A percentile compares a stretch with the other conserved stretches of the same genome.
phyloP scores from a whole-genome alignment of 2,329 filamentous ascomycete genomes.

The Aspergillus proliferans region DNA sequence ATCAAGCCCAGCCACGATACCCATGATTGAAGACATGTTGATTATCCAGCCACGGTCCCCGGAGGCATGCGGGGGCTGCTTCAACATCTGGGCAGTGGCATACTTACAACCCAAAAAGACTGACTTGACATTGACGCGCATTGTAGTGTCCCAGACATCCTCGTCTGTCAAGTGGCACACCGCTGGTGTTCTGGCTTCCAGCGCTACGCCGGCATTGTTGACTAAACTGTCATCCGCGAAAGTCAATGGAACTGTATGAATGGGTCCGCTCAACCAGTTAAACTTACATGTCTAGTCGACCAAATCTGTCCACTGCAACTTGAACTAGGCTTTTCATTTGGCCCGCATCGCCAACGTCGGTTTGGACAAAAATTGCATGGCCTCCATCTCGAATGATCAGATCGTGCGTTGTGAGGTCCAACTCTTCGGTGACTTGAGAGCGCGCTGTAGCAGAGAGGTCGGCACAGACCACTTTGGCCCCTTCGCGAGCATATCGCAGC shows the following conservation, averaged over 20 bases:
- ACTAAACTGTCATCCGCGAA: constrained; percentile 32
- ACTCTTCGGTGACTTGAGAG: background rate
- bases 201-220: constrained; percentile 47
- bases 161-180: constrained; percentile 45
- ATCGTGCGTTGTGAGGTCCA: constrained; percentile 29
- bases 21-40: constrained; percentile 28
- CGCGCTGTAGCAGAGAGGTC: constrained; percentile 25
- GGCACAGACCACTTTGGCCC: constrained; percentile 39
- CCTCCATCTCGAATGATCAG: constrained; percentile 31
- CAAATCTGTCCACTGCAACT: constrained; percentile 27
- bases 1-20: constrained; percentile 19
- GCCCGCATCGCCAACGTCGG: constrained; percentile 36
- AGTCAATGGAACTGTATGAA: background rate
- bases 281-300: constrained; percentile 39
- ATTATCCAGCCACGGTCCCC: constrained; percentile 34
- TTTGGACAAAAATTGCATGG: constrained; percentile 38
- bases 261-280: background rate
- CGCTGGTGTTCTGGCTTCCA: constrained; percentile 27
- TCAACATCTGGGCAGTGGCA: constrained; percentile 34
- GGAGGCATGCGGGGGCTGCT: constrained; percentile 26
- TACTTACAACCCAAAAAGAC: constrained; percentile 41
- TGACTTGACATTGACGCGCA: constrained; percentile 34
- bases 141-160: constrained; percentile 39
- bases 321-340: constrained; percentile 35
- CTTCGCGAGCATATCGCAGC: constrained; percentile 35